A percentile compares a stretch with the other conserved stretches of the same genome.
Conservation (phyloP, 148 eudicot genomes). For the Limonium bicolor region DNA sequence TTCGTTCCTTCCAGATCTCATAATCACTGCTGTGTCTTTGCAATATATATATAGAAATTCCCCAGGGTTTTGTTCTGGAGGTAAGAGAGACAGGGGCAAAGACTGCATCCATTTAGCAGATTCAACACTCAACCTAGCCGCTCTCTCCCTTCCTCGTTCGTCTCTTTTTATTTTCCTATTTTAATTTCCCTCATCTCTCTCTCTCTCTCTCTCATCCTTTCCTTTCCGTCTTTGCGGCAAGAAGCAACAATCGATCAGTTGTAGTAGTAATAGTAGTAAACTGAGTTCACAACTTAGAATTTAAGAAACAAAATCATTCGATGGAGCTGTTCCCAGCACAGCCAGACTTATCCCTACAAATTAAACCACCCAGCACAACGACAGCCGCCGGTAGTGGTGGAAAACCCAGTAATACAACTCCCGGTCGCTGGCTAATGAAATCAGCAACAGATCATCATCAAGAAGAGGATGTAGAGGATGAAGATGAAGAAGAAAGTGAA, state of each 20-base stretch:
- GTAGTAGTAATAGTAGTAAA: neutral
- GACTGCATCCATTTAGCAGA: too few species aligned
- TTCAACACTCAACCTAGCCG: too few species aligned
- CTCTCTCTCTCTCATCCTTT: neutral
- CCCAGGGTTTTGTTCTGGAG: too few species aligned
- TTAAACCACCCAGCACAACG: constrained; percentile 68
- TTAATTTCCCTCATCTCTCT: too few species aligned
- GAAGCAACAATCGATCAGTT: neutral
- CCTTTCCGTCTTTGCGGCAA: neutral
- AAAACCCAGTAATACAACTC: constrained; percentile 4
- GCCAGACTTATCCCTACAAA: constrained; percentile 89
- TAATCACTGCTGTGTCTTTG: too few species aligned
- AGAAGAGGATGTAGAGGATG: neutral
- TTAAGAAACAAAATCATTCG: neutral
- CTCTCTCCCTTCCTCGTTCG: too few species aligned
- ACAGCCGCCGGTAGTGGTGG: constrained; percentile 15
- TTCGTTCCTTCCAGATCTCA: too few species aligned
- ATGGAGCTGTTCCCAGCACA: constrained; percentile 97
- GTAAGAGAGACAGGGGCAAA: too few species aligned
- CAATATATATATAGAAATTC: too few species aligned
- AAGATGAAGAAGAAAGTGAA: neutral
- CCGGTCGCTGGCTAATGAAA: too few species aligned
- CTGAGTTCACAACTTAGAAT: neutral
- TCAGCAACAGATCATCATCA: too few species aligned
- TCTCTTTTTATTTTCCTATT: too few species aligned